These are phyloP conservation scores for Adansonia grandidieri DNA, from an alignment of 441 rosid genomes.

Conservation along the genomic window DNA sequence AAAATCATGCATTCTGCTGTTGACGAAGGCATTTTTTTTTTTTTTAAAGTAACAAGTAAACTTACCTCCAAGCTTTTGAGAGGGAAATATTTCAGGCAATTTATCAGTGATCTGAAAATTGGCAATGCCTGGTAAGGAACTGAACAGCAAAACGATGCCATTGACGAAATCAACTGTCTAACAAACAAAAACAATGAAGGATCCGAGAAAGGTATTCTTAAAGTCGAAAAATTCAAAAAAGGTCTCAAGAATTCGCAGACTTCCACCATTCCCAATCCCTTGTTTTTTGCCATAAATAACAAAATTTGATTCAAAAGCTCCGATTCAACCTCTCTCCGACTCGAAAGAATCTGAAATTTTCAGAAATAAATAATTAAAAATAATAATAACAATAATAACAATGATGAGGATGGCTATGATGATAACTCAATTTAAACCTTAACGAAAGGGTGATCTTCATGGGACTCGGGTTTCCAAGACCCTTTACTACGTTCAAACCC, in stretches of 20 bases:
- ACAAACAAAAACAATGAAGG: slow-evolving; percentile 50
- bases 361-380: background rate
- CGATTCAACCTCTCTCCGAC: slow-evolving; percentile 60
- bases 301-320: slow-evolving; percentile 77
- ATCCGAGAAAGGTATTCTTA: slow-evolving; percentile 54
- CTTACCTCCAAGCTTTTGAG: slow-evolving; percentile 58
- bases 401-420: background rate
- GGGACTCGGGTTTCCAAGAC: slow-evolving; percentile 51
- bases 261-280: slow-evolving; percentile 56
- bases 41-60: slow-evolving; percentile 17
- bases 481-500: slow-evolving; percentile 57
- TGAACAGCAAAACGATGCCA: slow-evolving; percentile 86
- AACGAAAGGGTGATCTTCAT: slow-evolving; percentile 77
- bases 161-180: slow-evolving; percentile 65
- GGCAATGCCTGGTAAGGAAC: slow-evolving; percentile 61
- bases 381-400: background rate
- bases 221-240: slow-evolving; percentile 58
- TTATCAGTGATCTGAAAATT: slow-evolving; percentile 58
- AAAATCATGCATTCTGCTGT: background rate
- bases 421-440: slow-evolving; percentile 43
- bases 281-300: slow-evolving; percentile 59
- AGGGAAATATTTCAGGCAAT: slow-evolving; percentile 60
- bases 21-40: background rate
- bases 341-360: slow-evolving; percentile 65
- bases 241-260: slow-evolving; percentile 83